phyloP scores from a whole-genome alignment of 768 basidiomycete genomes.

The Megacollybia marginata region DNA sequence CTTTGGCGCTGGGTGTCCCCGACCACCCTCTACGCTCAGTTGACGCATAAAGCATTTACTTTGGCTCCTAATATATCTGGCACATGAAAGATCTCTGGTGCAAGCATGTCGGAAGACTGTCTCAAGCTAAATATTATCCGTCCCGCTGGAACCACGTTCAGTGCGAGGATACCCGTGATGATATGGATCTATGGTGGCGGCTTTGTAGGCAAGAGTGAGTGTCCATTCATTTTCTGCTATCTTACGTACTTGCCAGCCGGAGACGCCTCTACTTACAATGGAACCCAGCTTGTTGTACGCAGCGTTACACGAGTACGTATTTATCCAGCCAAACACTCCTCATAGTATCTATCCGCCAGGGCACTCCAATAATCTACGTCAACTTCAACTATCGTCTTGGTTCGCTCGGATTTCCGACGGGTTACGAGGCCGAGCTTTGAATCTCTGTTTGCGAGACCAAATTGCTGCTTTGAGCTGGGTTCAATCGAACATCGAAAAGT shows the following conservation, averaged over 20 bases:
- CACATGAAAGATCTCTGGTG: neutral
- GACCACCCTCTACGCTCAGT: neutral
- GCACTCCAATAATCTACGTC: constrained; percentile 37
- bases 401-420: constrained; percentile 38
- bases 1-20: constrained; percentile 18
- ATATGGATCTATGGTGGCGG: constrained; percentile 17
- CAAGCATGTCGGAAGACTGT: constrained; percentile 33
- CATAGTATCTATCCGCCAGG: constrained; percentile 8
- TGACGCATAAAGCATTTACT: neutral
- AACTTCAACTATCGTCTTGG: constrained; percentile 41
- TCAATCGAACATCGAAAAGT: constrained; percentile 42
- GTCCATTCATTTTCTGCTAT: constrained; percentile 27
- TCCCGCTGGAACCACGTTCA: constrained; percentile 15
- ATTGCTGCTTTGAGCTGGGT: constrained; percentile 39
- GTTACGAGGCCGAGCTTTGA: constrained; percentile 31
- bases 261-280: constrained; percentile 16
- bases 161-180: constrained; percentile 31
- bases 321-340: neutral
- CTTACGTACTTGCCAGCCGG: constrained; percentile 18
- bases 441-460: constrained; percentile 34
- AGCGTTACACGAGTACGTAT: constrained; percentile 16
- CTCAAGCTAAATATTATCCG: constrained; percentile 35
- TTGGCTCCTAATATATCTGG: neutral
- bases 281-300: constrained; percentile 14
- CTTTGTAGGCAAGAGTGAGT: neutral